Evolutionary conservation across 352 stramenopile species (phyloP).

Genomic region (Peronospora belbahrii): DNA sequence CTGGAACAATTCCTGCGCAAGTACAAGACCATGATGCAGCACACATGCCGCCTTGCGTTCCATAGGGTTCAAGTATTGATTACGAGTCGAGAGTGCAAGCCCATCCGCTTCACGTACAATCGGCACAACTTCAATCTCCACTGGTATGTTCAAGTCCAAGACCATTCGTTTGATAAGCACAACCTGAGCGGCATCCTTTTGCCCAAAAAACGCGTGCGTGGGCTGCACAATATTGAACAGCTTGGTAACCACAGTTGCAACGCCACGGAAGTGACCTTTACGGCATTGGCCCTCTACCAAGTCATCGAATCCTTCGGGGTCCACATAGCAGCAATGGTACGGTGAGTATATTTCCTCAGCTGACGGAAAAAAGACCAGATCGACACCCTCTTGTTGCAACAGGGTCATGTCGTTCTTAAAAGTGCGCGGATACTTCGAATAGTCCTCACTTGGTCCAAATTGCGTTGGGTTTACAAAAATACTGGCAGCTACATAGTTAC

Average conservation of each 20-base stretch:
- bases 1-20: constrained; percentile 45
- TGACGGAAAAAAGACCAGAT: constrained; percentile 86
- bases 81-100: constrained; percentile 96
- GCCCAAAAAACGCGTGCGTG: constrained; percentile 96
- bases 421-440: constrained; percentile 96
- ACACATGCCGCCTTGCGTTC: constrained; percentile 86
- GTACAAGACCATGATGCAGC: constrained; percentile 76
- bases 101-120: constrained; percentile 93
- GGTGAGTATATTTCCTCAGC: constrained; percentile 84
- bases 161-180: constrained; percentile 93
- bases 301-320: constrained; percentile 91
- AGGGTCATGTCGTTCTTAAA: constrained; percentile 90
- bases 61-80: constrained; percentile 92
- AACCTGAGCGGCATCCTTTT: constrained; percentile 98
- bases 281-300: constrained; percentile 88
- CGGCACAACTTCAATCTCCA: constrained; percentile 87
- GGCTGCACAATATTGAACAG: constrained; percentile 98
- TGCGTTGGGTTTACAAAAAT: constrained; percentile 99
- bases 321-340: constrained; percentile 86
- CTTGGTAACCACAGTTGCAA: constrained; percentile 99
- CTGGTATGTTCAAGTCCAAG: constrained; percentile 93
- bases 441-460: constrained; percentile 97
- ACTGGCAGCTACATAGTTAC: constrained; percentile 92
- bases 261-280: constrained; percentile 95
- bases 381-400: constrained; percentile 81